Evolutionary conservation across 2,329 filamentous ascomycete genomes (phyloP).

Genomic region (Fusarium haematococcum): DNA sequence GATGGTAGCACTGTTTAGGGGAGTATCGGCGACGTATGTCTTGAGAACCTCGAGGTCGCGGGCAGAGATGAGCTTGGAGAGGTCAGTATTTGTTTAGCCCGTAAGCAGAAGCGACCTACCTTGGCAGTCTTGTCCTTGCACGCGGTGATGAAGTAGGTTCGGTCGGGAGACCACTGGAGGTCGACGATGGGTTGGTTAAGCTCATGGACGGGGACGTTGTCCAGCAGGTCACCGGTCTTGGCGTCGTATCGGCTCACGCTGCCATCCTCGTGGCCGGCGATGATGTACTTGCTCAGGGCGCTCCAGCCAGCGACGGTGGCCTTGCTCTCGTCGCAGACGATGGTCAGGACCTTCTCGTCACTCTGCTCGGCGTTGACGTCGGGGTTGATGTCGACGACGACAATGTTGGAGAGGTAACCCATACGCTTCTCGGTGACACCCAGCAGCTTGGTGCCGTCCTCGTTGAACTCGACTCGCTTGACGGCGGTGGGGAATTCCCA

Average conservation of each 20-base stretch:
- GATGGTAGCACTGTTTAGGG: constrained; percentile 94
- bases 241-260: constrained; percentile 91
- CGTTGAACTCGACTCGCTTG: constrained; percentile 97
- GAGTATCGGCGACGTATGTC: constrained; percentile 91
- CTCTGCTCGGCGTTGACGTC: constrained; percentile 86
- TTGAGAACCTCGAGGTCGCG: constrained; percentile 92
- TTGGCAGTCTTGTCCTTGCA: constrained; percentile 98
- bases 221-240: constrained; percentile 87
- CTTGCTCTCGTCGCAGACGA: constrained; percentile 96
- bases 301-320: constrained; percentile 98
- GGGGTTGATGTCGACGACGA: constrained; percentile 88
- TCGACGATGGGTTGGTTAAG: constrained; percentile 87
- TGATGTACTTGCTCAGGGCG: constrained; percentile 94
- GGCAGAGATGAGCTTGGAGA: constrained; percentile 77
- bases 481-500: constrained; percentile 98
- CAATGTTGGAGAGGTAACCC: constrained; percentile 93
- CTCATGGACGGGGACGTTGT: constrained; percentile 88
- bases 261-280: constrained; percentile 96
- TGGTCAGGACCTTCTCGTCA: constrained; percentile 84
- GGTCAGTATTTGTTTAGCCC: constrained; percentile 16
- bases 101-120: constrained; percentile 58
- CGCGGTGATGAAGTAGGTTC: constrained; percentile 98
- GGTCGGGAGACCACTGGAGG: constrained; percentile 92
- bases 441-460: constrained; percentile 89
- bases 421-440: constrained; percentile 99